Evolutionary conservation across 2,329 filamentous ascomycete species (phyloP).

Genomic region (Tolypocladium inflatum): DNA sequence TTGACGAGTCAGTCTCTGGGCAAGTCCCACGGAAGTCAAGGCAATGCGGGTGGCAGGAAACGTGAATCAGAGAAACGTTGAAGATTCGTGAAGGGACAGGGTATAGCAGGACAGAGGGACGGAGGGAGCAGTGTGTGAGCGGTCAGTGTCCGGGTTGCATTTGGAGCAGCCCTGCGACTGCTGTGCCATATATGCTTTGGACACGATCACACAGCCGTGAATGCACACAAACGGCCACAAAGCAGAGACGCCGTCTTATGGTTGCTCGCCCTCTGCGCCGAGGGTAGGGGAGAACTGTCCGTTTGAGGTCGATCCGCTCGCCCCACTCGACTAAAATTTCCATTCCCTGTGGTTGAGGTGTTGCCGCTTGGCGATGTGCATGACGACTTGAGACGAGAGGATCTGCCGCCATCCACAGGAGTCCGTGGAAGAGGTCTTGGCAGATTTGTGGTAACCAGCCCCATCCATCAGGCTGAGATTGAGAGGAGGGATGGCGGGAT

Average conservation of each 20-base stretch:
- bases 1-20: background rate
- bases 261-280: background rate
- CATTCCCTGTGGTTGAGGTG: constrained; percentile 13
- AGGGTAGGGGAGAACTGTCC: background rate
- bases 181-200: background rate
- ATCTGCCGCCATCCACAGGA: background rate
- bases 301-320: background rate
- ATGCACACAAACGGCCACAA: background rate
- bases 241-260: background rate
- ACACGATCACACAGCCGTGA: background rate
- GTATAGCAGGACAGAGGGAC: background rate
- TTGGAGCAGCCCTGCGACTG: background rate
- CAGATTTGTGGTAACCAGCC: background rate
- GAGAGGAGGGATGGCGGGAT: background rate
- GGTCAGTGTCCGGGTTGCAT: constrained; percentile 1
- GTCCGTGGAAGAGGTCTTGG: background rate
- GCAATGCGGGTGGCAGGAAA: background rate
- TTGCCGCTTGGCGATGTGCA: constrained; percentile 23
- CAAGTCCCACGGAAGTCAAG: background rate
- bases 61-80: background rate
- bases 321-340: constrained; percentile 19
- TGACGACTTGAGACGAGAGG: constrained; percentile 10
- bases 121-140: background rate
- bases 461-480: background rate
- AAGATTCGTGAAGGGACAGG: background rate